phyloP scores from a whole-genome alignment of 2,329 filamentous ascomycete genomes.

The Aspergillus puulaauensis region DNA sequence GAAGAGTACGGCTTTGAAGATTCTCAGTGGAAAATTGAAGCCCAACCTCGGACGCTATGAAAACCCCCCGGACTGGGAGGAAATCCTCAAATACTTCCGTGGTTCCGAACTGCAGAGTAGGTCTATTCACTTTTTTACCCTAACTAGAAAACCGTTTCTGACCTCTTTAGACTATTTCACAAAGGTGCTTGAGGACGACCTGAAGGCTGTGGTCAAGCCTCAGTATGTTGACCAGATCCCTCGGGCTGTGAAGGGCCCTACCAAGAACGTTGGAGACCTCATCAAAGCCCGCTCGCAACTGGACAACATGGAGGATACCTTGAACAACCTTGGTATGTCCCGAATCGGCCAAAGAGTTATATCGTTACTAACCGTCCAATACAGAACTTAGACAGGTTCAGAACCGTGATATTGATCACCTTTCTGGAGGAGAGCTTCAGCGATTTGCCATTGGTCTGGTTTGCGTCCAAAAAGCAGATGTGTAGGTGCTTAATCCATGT shows the following conservation, averaged over 20 bases:
- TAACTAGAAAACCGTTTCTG: slow-evolving; percentile 7
- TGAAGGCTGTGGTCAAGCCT: slow-evolving; percentile 97
- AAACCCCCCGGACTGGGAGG: slow-evolving; percentile 98
- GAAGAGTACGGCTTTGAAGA: slow-evolving; percentile 99
- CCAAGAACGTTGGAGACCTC: slow-evolving; percentile 76
- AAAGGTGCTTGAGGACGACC: slow-evolving; percentile 92
- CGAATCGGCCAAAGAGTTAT: neutral
- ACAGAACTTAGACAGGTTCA: slow-evolving; percentile 81
- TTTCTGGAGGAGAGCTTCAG: slow-evolving; percentile 97
- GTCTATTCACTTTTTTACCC: slow-evolving; percentile 30
- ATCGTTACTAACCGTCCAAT: slow-evolving; percentile 42
- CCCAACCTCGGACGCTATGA: slow-evolving; percentile 94
- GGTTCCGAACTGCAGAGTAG: slow-evolving; percentile 94
- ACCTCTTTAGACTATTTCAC: slow-evolving; percentile 82
- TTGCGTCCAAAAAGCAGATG: slow-evolving; percentile 92
- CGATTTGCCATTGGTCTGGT: slow-evolving; percentile 96
- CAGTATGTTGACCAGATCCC: slow-evolving; percentile 99
- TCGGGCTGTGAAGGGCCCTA: slow-evolving; percentile 77
- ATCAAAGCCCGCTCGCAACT: slow-evolving; percentile 75
- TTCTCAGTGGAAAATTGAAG: slow-evolving; percentile 97
- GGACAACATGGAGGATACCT: slow-evolving; percentile 77
- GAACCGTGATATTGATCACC: slow-evolving; percentile 83
- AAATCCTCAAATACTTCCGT: slow-evolving; percentile 97
- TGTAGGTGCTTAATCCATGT: slow-evolving; percentile 50
- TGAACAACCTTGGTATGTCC: slow-evolving; percentile 66